Percentiles rank a stretch among this genome's conserved stretches.
Conservation (phyloP, 2,329 filamentous ascomycete species). For the Neurospora crassa region DNA sequence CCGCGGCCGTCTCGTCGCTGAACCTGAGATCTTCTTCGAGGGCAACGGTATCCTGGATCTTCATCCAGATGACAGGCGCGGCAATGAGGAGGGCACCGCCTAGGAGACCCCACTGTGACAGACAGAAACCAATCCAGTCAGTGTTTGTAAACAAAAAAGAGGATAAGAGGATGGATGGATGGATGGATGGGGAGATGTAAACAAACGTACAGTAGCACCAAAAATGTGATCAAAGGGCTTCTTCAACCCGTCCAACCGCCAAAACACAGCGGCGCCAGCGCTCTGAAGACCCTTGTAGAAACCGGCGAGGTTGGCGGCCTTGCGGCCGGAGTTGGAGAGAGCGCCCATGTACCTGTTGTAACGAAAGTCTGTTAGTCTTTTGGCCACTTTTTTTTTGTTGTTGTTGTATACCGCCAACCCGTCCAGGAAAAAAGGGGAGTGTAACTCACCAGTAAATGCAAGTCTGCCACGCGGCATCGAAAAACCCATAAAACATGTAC, state of each 20-base stretch:
- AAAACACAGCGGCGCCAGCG: conserved; percentile 70
- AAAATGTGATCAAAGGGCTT: conserved; percentile 64
- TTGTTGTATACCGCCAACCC: too few species aligned
- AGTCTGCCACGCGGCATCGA: conserved; percentile 85
- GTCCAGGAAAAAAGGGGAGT: conserved; percentile 26
- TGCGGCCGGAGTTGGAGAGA: conserved; percentile 84
- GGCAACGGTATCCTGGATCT: conserved; percentile 72
- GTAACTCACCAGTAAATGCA: conserved; percentile 82
- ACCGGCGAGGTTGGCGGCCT: conserved; percentile 78
- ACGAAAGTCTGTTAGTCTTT: neutral
- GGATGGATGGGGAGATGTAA: neutral
- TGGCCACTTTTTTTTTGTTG: too few species aligned
- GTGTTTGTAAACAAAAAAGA: neutral
- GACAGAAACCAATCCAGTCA: too few species aligned
- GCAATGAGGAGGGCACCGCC: conserved; percentile 66
- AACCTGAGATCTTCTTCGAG: conserved; percentile 77
- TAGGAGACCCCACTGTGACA: conserved; percentile 62
- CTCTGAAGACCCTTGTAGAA: conserved; percentile 57
- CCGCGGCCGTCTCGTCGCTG: conserved; percentile 70
- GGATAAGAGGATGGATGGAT: neutral
- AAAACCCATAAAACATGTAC: conserved; percentile 86
- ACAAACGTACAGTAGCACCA: conserved; percentile 36
- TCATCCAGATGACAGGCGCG: conserved; percentile 66
- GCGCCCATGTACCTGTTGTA: conserved; percentile 72
- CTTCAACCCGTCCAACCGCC: conserved; percentile 55